Evolutionary conservation across 2,329 filamentous ascomycete genomes (phyloP).

Genomic region (Myriangium duriaei): DNA sequence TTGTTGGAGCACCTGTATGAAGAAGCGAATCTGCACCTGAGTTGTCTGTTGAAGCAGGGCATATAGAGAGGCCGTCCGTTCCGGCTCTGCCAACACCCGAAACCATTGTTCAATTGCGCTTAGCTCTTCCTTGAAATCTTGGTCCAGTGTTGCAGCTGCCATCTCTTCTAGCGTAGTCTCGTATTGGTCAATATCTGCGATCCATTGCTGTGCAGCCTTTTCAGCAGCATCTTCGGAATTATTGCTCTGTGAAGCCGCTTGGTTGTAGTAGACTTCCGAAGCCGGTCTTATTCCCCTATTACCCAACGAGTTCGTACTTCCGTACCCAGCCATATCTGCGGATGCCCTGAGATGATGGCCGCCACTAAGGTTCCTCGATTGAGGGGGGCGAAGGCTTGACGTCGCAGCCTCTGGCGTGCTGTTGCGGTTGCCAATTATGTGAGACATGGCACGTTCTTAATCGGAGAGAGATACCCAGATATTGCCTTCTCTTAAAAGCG

Average conservation of each 20-base stretch:
- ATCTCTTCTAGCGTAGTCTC: slow-evolving; percentile 98
- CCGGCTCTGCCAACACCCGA: slow-evolving; percentile 88
- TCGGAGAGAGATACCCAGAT: too few relatives aligned
- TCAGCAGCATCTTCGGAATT: slow-evolving; percentile 76
- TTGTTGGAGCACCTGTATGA: slow-evolving; percentile 96
- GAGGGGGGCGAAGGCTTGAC: slow-evolving; percentile 69
- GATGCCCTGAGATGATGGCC: slow-evolving; percentile 85
- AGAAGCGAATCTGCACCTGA: slow-evolving; percentile 97
- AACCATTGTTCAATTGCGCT: slow-evolving; percentile 99
- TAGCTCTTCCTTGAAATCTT: slow-evolving; percentile 98
- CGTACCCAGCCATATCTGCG: slow-evolving; percentile 82
- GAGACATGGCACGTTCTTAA: slow-evolving; percentile 38
- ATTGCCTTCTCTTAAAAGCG: too few relatives aligned
- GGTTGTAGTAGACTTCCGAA: slow-evolving; percentile 84
- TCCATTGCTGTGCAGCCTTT: slow-evolving; percentile 94
- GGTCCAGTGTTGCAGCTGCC: slow-evolving; percentile 94
- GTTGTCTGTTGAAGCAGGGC: slow-evolving; percentile 95
- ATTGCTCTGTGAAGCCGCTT: slow-evolving; percentile 53
- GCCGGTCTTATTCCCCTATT: slow-evolving; percentile 78
- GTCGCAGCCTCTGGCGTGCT: slow-evolving; percentile 88
- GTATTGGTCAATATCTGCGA: slow-evolving; percentile 96
- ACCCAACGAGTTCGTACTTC: slow-evolving; percentile 49
- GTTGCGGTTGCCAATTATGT: slow-evolving; percentile 63
- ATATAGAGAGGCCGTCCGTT: slow-evolving; percentile 89
- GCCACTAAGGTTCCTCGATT: slow-evolving; percentile 62